phyloP scores from a whole-genome alignment of 2,329 filamentous ascomycete species.

The Colletotrichum sp. region DNA sequence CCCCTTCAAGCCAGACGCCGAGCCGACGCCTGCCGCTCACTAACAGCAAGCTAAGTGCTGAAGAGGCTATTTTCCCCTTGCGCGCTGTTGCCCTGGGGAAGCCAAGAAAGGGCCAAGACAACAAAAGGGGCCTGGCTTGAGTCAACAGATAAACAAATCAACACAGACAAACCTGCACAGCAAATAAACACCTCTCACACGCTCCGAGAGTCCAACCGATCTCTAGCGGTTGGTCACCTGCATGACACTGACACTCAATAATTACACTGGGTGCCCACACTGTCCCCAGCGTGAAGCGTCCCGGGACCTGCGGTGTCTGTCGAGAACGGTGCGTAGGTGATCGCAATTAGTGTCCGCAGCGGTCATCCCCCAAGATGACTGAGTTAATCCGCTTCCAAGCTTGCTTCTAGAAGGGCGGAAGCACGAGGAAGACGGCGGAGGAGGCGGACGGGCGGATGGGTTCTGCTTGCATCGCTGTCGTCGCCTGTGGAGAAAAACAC shows the following conservation, averaged over 20 bases:
- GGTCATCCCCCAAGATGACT: neutral
- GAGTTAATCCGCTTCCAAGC: neutral
- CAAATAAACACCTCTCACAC: neutral
- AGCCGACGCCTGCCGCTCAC: constrained; percentile 6
- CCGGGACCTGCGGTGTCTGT: neutral
- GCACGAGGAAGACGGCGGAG: neutral
- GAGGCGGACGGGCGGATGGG: neutral
- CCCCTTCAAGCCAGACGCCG: constrained; percentile 6
- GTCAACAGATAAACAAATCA: constrained; percentile 8
- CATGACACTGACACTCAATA: constrained; percentile 10
- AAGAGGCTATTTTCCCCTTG: neutral
- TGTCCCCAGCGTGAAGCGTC: neutral
- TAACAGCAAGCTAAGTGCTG: neutral
- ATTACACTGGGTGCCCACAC: neutral
- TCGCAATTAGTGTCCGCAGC: constrained; percentile 2
- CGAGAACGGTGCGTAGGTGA: neutral
- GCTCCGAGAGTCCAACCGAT: neutral
- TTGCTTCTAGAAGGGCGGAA: constrained; percentile 16
- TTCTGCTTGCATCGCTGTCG: neutral
- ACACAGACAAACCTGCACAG: neutral
- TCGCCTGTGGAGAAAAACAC: neutral
- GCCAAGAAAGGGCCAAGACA: constrained; percentile 3
- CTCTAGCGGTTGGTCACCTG: neutral
- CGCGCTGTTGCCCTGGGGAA: constrained; percentile 10
- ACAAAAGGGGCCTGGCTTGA: neutral